Percentiles rank a stretch among this genome's conserved stretches.
Evolutionary conservation across 345 rosid genomes (phyloP).

Genomic region (Heritiera littoralis): DNA sequence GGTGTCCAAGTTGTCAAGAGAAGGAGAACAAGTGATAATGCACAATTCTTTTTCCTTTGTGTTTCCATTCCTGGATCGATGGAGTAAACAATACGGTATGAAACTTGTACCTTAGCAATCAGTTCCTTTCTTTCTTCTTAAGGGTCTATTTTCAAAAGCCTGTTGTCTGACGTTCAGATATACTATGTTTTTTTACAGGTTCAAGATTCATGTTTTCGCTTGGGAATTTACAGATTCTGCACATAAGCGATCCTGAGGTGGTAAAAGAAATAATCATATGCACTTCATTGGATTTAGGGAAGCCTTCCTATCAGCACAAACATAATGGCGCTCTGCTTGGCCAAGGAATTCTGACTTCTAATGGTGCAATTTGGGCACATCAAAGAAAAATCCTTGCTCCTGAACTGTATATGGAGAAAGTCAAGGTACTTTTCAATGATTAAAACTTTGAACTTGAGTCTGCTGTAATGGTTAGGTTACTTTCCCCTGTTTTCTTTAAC

Average conservation of each 20-base stretch:
- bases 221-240: constrained; percentile 37
- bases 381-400: constrained; percentile 52
- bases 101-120: too few species aligned
- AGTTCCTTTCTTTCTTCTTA: not conserved
- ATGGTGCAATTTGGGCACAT: constrained; percentile 42
- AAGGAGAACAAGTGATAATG: not conserved
- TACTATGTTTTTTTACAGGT: constrained; percentile 27
- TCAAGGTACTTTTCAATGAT: constrained; percentile 30
- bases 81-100: constrained; percentile 43
- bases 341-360: constrained; percentile 46
- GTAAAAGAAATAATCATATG: constrained; percentile 38
- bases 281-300: constrained; percentile 45
- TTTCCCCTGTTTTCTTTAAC: too few species aligned
- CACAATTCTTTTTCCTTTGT: constrained; percentile 32
- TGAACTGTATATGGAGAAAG: constrained; percentile 41
- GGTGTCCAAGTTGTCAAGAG: not conserved
- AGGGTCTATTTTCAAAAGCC: not conserved
- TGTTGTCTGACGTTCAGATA: not conserved
- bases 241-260: constrained; percentile 34
- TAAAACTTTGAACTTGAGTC: too few species aligned
- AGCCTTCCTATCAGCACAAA: constrained; percentile 42
- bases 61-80: constrained; percentile 35
- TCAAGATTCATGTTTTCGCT: constrained; percentile 33
- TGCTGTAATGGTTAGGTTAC: too few species aligned
- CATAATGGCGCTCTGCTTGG: constrained; percentile 49